Evolutionary conservation across 169 alveolate genomes (phyloP).

Genomic region (Eimeria praecox): DNA sequence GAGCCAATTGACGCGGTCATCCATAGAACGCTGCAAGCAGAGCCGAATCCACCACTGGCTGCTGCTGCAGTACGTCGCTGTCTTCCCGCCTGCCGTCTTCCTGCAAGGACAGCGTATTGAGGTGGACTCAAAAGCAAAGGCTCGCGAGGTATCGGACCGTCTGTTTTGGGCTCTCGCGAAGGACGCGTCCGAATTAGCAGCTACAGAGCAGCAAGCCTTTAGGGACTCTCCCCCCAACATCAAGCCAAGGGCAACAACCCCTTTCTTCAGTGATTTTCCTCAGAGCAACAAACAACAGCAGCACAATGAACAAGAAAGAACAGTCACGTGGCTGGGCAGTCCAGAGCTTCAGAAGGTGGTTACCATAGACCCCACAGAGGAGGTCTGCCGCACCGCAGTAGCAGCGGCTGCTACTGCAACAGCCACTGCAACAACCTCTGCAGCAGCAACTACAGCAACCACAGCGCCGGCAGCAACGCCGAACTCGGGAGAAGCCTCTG

Average conservation of each 20-base stretch:
- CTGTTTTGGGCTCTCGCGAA: slow-evolving; percentile 40
- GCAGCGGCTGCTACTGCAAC: slow-evolving; percentile 18
- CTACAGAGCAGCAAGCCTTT: neutral
- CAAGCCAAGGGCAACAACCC: neutral
- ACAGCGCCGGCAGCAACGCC: slow-evolving; percentile 3
- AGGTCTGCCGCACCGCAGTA: neutral
- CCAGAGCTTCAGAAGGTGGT: slow-evolving; percentile 61
- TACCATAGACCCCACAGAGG: slow-evolving; percentile 51
- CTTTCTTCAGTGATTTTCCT: neutral
- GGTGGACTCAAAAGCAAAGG: slow-evolving; percentile 55
- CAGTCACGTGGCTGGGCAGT: slow-evolving; percentile 66
- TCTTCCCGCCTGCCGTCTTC: slow-evolving; percentile 73
- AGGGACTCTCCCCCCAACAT: neutral
- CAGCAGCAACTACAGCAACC: neutral
- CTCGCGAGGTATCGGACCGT: slow-evolving; percentile 65
- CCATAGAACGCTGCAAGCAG: slow-evolving; percentile 61
- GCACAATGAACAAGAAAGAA: slow-evolving; percentile 29
- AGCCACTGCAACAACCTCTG: neutral
- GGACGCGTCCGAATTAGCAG: slow-evolving; percentile 55
- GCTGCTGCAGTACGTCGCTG: slow-evolving; percentile 77
- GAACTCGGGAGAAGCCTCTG: neutral
- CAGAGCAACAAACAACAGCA: slow-evolving; percentile 2
- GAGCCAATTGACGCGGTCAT: slow-evolving; percentile 53
- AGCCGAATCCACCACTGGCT: slow-evolving; percentile 79
- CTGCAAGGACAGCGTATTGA: slow-evolving; percentile 75